Conservation (phyloP, 2,329 filamentous ascomycete species). For the Fusarium pseudocircinatum region DNA sequence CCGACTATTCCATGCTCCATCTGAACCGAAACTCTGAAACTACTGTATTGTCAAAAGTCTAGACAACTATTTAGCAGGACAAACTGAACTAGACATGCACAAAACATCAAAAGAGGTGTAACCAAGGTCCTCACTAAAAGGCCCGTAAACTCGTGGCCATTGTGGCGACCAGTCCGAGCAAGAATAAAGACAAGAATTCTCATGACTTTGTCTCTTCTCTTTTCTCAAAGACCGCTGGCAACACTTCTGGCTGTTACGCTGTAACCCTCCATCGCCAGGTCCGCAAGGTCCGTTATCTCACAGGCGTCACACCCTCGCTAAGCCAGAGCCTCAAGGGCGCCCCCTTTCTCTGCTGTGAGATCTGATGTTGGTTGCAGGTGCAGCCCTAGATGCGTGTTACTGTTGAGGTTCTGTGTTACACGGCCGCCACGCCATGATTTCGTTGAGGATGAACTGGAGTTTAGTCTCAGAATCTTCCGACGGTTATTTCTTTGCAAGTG, state of each 20-base stretch:
- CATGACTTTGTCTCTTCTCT: neutral
- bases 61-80: conserved; percentile 6
- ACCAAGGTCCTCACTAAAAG: neutral
- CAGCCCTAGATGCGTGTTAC: conserved; percentile 10
- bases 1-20: conserved; percentile 34
- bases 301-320: conserved; percentile 33
- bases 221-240: neutral
- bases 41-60: conserved; percentile 11
- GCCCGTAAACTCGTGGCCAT: conserved; percentile 10
- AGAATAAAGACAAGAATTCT: conserved; percentile 5
- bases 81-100: conserved; percentile 20
- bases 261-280: conserved; percentile 25
- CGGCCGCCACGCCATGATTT: conserved; percentile 12
- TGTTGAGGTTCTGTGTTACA: conserved; percentile 24
- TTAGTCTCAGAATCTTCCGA: neutral
- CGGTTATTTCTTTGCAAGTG: neutral
- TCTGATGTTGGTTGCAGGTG: conserved; percentile 29
- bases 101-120: conserved; percentile 23
- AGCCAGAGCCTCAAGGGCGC: conserved; percentile 30
- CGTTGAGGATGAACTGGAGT: conserved; percentile 20
- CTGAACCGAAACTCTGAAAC: conserved; percentile 21
- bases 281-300: conserved; percentile 26
- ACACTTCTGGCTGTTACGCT: neutral
- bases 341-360: conserved; percentile 21
- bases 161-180: conserved; percentile 13